A percentile compares a stretch with the other conserved stretches of the same genome.
These are phyloP conservation scores for Scutellaria minor DNA, from an alignment of 257 asterid genomes.

Conservation along the genomic window DNA sequence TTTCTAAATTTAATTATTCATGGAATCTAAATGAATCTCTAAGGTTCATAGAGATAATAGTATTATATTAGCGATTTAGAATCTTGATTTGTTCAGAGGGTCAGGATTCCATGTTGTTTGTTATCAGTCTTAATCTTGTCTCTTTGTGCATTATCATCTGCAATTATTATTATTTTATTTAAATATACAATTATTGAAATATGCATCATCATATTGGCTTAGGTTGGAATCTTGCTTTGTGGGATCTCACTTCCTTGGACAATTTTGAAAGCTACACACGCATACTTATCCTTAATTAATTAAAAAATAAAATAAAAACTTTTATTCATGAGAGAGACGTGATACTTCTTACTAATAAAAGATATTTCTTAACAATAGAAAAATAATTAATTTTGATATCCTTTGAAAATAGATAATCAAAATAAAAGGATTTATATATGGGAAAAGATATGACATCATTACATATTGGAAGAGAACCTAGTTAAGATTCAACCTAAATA, in stretches of 20 bases:
- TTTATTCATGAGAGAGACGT: too few species aligned
- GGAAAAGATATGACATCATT: too few species aligned
- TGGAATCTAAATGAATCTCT: conserved; percentile 32
- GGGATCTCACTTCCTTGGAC: conserved; percentile 43
- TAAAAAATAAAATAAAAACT: not conserved
- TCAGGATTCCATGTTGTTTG: conserved; percentile 27
- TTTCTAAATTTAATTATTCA: not conserved
- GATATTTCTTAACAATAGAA: too few species aligned
- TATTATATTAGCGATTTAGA: not conserved
- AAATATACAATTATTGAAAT: conserved; percentile 10
- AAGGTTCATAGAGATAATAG: too few species aligned
- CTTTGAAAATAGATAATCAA: too few species aligned
- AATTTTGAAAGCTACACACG: conserved; percentile 21
- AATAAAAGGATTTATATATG: too few species aligned
- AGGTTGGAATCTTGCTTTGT: conserved; percentile 49
- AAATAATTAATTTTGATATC: too few species aligned
- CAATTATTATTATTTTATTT: conserved; percentile 12
- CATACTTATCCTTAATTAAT: not conserved
- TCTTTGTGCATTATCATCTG: conserved; percentile 18
- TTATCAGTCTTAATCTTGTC: conserved; percentile 27
- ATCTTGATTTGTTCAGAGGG: conserved; percentile 22
- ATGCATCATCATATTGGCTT: conserved; percentile 35
- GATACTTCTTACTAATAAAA: too few species aligned
- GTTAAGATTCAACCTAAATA: too few species aligned
- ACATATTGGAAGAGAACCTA: too few species aligned